Conservation (phyloP, 495 filamentous ascomycete genomes). For the Penicillium bialowiezense region DNA sequence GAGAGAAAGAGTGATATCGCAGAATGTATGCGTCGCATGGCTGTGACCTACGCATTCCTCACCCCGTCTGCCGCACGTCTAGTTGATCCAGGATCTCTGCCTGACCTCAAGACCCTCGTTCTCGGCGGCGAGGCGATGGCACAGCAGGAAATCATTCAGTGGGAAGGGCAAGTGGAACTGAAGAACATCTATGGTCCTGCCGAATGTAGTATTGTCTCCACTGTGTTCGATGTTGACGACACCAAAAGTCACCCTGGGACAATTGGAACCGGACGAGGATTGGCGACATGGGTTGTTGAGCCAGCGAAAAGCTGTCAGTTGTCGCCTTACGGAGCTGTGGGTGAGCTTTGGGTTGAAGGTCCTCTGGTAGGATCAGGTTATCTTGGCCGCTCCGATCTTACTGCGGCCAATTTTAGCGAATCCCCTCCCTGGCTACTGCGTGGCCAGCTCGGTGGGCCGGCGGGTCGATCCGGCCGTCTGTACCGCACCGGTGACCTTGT, state of each 20-base stretch:
- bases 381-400: neutral
- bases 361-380: neutral
- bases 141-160: neutral
- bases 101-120: neutral
- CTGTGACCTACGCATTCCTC: neutral
- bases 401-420: neutral
- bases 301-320: neutral
- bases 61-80: neutral
- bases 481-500: conserved; percentile 18
- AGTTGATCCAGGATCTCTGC: neutral
- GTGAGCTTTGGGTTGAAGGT: neutral
- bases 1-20: neutral
- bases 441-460: neutral
- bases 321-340: neutral
- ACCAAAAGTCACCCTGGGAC: neutral
- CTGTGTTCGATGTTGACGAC: neutral
- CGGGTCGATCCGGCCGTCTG: neutral
- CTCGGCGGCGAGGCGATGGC: neutral
- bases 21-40: neutral
- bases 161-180: neutral
- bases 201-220: neutral
- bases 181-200: neutral
- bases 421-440: neutral
- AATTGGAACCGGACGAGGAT: neutral
- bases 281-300: neutral